Percentiles rank a stretch among this genome's conserved stretches.
phyloP scores from a whole-genome alignment of 177 flowering plant species.

The Tripterygium wilfordii region DNA sequence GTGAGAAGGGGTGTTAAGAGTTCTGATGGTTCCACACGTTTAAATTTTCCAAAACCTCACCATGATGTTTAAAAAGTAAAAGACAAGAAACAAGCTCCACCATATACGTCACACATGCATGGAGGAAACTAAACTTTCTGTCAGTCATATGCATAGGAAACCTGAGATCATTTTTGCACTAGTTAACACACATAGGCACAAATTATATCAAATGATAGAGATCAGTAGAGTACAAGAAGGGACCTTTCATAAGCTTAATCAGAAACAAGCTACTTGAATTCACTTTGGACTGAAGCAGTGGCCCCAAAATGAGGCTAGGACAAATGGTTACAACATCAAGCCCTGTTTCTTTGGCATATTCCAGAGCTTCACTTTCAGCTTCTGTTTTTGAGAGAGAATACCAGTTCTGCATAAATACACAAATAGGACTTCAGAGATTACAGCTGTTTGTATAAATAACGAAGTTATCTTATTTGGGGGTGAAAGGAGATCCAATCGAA shows the following conservation, averaged over 20 bases:
- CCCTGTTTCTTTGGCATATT: constrained; percentile 39
- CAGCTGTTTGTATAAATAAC: background rate
- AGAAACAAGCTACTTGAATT: constrained; percentile 51
- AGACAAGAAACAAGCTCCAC: too few species aligned
- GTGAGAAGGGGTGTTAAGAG: too few species aligned
- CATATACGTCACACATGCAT: too few species aligned
- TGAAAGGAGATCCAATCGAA: background rate
- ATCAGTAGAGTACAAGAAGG: background rate
- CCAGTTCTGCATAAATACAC: constrained; percentile 38
- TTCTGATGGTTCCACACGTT: too few species aligned
- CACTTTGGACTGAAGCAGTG: constrained; percentile 47
- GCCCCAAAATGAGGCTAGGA: constrained; percentile 49
- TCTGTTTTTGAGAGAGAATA: constrained; percentile 59
- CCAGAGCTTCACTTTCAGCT: constrained; percentile 54
- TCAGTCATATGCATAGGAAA: too few species aligned
- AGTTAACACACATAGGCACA: too few species aligned
- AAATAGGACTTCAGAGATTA: background rate
- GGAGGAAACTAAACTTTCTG: too few species aligned
- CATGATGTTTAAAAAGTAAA: too few species aligned
- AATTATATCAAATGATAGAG: too few species aligned
- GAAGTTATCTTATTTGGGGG: too few species aligned
- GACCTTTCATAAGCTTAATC: constrained; percentile 53
- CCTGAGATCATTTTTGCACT: too few species aligned
- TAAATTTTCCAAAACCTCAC: too few species aligned
- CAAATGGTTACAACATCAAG: constrained; percentile 54